These are phyloP conservation scores for Fusarium sp. DNA, from an alignment of 2,329 filamentous ascomycete species.

Conservation along the genomic window DNA sequence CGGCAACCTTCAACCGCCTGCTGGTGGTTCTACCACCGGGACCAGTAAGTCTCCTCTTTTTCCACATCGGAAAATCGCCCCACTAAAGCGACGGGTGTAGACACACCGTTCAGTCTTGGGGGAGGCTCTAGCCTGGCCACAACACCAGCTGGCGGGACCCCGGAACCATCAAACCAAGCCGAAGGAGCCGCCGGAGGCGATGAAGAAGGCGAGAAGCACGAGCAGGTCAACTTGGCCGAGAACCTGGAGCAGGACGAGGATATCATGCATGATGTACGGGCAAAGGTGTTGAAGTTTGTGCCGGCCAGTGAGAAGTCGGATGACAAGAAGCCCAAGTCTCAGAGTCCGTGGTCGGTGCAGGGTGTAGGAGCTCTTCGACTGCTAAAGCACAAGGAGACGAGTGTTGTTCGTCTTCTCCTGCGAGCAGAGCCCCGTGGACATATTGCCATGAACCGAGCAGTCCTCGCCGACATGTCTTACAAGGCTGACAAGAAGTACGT, in stretches of 20 bases:
- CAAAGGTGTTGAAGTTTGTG: slow-evolving; percentile 73
- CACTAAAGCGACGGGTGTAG: slow-evolving; percentile 59
- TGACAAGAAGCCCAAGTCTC: slow-evolving; percentile 56
- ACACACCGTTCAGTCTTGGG: slow-evolving; percentile 65
- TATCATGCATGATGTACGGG: slow-evolving; percentile 73
- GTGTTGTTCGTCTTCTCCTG: slow-evolving; percentile 73
- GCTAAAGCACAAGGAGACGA: slow-evolving; percentile 76
- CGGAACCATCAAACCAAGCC: slow-evolving; percentile 61
- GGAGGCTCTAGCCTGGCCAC: slow-evolving; percentile 69
- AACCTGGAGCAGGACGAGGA: slow-evolving; percentile 77
- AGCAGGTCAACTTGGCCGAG: slow-evolving; percentile 75
- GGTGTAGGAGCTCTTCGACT: slow-evolving; percentile 78
- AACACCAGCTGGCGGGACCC: slow-evolving; percentile 67
- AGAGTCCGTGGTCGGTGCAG: slow-evolving; percentile 72
- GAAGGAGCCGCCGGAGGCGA: slow-evolving; percentile 52
- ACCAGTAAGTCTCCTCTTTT: slow-evolving; percentile 58
- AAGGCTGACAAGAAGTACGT: slow-evolving; percentile 68
- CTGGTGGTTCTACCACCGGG: slow-evolving; percentile 56
- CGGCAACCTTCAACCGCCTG: slow-evolving; percentile 53
- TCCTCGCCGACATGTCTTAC: slow-evolving; percentile 71
- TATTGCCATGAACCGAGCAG: slow-evolving; percentile 74
- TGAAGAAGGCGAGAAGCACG: slow-evolving; percentile 68
- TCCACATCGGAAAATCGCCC: slow-evolving; percentile 53
- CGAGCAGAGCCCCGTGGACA: slow-evolving; percentile 80
- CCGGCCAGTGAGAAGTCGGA: slow-evolving; percentile 58